Evolutionary conservation across 2,329 filamentous ascomycete species (phyloP), one percentile per base, ranked within the genome.

Genomic region (Fusarium sp.): DNA sequence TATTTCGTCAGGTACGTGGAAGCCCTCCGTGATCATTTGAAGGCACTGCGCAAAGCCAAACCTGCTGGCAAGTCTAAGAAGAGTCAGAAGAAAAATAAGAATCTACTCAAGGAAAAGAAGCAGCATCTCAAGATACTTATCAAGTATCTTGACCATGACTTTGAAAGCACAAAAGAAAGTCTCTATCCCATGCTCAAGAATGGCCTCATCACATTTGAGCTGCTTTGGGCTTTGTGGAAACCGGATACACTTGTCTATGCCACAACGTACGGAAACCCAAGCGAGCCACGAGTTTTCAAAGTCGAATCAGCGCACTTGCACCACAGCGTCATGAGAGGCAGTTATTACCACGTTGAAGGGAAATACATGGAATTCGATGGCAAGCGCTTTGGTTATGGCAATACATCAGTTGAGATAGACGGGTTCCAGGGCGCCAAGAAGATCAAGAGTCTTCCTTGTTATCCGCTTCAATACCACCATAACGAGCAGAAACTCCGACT

Each of bases 211-310:
- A 97, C 94, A 0, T 98, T 95, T 76, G 94, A 98, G 65, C 87
- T 97, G 6, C 85, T 97, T 3, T 97, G 95, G 95, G 94, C 94
- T 0, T 84, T 98, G 8, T 97, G 93, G 88, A 97, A 96, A 78
- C 95, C 95, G 0, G 93, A 94, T 77, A 94, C 93, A 0, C 89
- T 97, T 26, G 92, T 90, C 2, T 96, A 92, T 79, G 90, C 92
- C 0, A 89, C 90, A 0, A 96, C 93, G 0, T 97, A 97, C 72
- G 93, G 93, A 7, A 91, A 90, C 41, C 84, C 87, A 20, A 93
- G 96, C 44, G 91, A 96, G 76, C 93, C 94, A 5, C 89, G 94
- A 22, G 92, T 93, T 15, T 96, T 97, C 87, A 95, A 93, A 80
- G 90, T 96, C 3, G 93, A 96, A 67, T 89, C 91, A 72, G 91